phyloP scores from a whole-genome alignment of 768 basidiomycete species.

The Fomitopsis serialis region DNA sequence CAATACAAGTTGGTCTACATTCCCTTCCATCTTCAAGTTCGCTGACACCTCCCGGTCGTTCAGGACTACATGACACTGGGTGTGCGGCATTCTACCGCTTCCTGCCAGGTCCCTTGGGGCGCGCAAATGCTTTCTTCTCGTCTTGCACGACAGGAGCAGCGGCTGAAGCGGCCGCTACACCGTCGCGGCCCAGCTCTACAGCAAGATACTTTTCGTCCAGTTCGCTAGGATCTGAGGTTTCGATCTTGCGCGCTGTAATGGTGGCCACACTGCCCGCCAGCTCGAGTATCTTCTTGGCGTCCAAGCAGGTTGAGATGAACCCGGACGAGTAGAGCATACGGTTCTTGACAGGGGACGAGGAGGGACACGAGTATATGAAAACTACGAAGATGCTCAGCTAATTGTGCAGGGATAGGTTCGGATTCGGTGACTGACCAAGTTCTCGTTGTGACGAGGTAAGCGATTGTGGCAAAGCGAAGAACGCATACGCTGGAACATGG shows the following conservation, averaged over 20 bases:
- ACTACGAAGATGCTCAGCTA: constrained; percentile 35
- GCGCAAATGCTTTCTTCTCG: constrained; percentile 54
- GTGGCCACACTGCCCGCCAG: constrained; percentile 31
- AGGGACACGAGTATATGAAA: constrained; percentile 91
- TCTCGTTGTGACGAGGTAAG: constrained; percentile 40
- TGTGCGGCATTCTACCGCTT: constrained; percentile 25
- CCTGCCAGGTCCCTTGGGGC: constrained; percentile 64
- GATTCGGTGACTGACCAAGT: constrained; percentile 42
- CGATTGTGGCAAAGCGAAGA: constrained; percentile 61
- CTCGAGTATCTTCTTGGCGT: constrained; percentile 47
- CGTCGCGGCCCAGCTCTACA: constrained; percentile 44
- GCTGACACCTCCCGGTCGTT: background rate
- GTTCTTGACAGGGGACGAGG: constrained; percentile 71
- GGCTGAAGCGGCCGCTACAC: constrained; percentile 4
- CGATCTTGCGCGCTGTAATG: constrained; percentile 59
- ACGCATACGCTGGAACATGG: constrained; percentile 40
- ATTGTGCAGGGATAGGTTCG: background rate
- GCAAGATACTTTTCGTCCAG: constrained; percentile 59
- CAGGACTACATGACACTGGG: too few relatives aligned
- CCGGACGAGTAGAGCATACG: constrained; percentile 89
- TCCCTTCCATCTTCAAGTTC: background rate
- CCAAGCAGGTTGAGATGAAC: constrained; percentile 47
- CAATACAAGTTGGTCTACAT: background rate
- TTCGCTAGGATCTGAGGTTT: constrained; percentile 78
- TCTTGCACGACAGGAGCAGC: constrained; percentile 14